These are phyloP conservation scores for Peniophora sp. DNA, from an alignment of 1,284 basidiomycete species.

Conservation along the genomic window DNA sequence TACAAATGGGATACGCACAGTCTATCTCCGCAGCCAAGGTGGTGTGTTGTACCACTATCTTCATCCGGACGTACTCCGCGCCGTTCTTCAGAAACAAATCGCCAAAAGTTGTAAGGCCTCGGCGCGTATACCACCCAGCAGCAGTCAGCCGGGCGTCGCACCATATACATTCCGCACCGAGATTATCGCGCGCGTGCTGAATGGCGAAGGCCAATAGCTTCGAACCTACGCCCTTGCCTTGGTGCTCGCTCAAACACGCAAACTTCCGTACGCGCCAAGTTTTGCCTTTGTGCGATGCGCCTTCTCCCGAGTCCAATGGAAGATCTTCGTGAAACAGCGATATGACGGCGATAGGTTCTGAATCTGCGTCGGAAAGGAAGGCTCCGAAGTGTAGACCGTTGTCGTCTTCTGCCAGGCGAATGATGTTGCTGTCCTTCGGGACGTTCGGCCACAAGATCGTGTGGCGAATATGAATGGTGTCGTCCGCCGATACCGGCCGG, in stretches of 20 bases:
- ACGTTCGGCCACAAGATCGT: conserved; percentile 50
- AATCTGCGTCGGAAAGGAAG: conserved; percentile 25
- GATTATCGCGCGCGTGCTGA: conserved; percentile 26
- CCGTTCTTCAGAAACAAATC: conserved; percentile 42
- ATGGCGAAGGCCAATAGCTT: conserved; percentile 34
- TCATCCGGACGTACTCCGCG: conserved; percentile 48
- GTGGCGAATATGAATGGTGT: conserved; percentile 46
- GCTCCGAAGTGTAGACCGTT: conserved; percentile 45
- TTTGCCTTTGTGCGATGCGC: background rate
- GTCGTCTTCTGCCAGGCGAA: conserved; percentile 44
- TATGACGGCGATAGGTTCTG: conserved; percentile 39
- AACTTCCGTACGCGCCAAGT: conserved; percentile 53
- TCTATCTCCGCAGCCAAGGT: background rate
- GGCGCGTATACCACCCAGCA: conserved; percentile 42
- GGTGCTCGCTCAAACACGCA: conserved; percentile 40
- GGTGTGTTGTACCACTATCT: conserved; percentile 1
- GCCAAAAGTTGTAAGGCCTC: conserved; percentile 41
- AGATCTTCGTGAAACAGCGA: conserved; percentile 44
- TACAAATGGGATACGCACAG: too few relatives aligned
- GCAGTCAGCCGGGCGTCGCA: conserved; percentile 46
- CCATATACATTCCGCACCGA: conserved; percentile 37
- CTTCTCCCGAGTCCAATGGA: conserved; percentile 15
- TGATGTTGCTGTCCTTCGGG: conserved; percentile 36
- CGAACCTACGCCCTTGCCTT: conserved; percentile 44
- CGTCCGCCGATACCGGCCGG: conserved; percentile 25